Base-by-base conservation (phyloP, 495 filamentous ascomycete species). In the Penicillium desertorum region DNA sequence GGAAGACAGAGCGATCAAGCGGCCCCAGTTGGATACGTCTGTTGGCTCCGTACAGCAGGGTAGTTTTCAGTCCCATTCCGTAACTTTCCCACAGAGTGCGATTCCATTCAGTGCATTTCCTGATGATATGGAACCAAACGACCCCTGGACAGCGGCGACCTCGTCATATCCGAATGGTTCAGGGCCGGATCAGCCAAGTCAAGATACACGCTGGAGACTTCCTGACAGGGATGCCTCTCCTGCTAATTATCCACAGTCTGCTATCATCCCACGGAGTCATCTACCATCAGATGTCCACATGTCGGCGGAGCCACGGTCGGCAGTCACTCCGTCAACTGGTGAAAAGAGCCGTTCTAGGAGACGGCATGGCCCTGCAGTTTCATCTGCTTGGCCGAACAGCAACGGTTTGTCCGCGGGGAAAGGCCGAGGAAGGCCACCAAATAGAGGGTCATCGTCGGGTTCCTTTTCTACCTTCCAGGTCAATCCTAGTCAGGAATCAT, bases 311-410 rank as follows among this genome's bases (percentile, higher is more conserved):
- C 85, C 89, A 4, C 84, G 82, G 20, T 90, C 90, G 1, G 86
- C 88, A 1, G 78, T 88, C 34, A 88, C 86, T 27, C 85, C 86
- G 25, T 81, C 77, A 7, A 68, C 79, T 2, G 62, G 71, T 2
- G 73, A 77, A 14, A 85, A 85, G 60, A 57, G 72, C n/a, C 81
- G 85, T 39, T 67, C 81, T 11, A 80, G 86, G 25, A 78, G 90
- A 47, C 83, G 91, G n/a, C 91, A 96, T 67, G 93, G 93, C 0
- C 92, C 94, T 0, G 91, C 89, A 2, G 92, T 98, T 2, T 98
- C 94, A 7, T 96, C 93, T 23, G 94, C 94, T 12, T 98, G 94
- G 94, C 84, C 89, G 19, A 88, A 82, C 51, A 85, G 81, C 44
- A 84, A 82, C 5, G 81, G 82, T 29, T 78, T 84, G 22, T 74